These are phyloP conservation scores for Leccinum incarnatum DNA, from an alignment of 768 basidiomycete species.

Conservation along the genomic window DNA sequence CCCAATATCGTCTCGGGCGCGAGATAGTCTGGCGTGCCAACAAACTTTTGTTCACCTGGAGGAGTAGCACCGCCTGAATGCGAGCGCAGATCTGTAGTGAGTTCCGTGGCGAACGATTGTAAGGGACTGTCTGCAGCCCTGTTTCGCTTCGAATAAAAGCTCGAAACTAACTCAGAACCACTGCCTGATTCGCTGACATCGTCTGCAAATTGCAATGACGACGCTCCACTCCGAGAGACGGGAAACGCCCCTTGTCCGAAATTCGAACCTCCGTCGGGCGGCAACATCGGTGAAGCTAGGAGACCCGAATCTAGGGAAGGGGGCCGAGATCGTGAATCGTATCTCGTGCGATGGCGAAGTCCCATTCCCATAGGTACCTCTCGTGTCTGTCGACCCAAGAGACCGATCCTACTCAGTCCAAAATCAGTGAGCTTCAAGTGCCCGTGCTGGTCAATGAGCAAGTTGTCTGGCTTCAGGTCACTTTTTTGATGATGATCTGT, in stretches of 20 bases:
- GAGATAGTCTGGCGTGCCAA: conserved; percentile 96
- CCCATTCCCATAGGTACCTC: conserved; percentile 49
- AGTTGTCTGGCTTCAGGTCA: conserved; percentile 96
- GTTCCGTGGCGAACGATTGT: conserved; percentile 83
- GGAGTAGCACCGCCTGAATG: conserved; percentile 63
- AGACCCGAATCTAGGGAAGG: conserved; percentile 81
- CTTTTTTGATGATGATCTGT: conserved; percentile 40
- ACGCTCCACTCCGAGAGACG: conserved; percentile 56
- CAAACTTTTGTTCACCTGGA: conserved; percentile 88
- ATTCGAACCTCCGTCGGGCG: conserved; percentile 74
- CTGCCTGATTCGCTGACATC: conserved; percentile 85
- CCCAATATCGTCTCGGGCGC: conserved; percentile 96
- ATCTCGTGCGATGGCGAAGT: conserved; percentile 51
- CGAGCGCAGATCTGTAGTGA: conserved; percentile 79
- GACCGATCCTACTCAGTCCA: conserved; percentile 93
- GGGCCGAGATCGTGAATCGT: conserved; percentile 71
- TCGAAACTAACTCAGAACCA: conserved; percentile 70
- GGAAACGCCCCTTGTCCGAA: conserved; percentile 67
- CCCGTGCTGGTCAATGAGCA: conserved; percentile 94
- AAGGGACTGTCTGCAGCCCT: conserved; percentile 69
- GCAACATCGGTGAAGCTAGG: conserved; percentile 71
- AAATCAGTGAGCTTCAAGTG: conserved; percentile 99
- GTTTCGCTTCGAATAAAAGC: conserved; percentile 51
- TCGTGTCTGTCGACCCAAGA: conserved; percentile 94
- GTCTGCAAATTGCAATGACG: conserved; percentile 73